Base-by-base conservation (phyloP, 495 filamentous ascomycete species). In the Staphylotrichum longicolle region DNA sequence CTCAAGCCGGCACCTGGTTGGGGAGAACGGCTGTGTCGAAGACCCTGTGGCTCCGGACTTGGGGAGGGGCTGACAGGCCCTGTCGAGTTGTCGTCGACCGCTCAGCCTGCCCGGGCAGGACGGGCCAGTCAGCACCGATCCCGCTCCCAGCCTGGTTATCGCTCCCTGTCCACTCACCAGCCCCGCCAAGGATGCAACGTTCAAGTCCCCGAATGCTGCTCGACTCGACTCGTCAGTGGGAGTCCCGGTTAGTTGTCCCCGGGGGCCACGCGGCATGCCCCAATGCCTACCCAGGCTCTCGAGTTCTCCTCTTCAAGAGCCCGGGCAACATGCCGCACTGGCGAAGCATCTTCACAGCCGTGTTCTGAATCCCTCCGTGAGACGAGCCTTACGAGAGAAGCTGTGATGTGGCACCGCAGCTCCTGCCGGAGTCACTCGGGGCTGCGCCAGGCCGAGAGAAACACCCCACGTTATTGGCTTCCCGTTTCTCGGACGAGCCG, bases 1-100 rank as follows among this genome's bases (percentile, higher is more conserved):
- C 65, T 64, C 67, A 67, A 53, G 46, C 53, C 42, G 50, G 44
- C 51, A 39, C 57, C 51, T 44, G 55, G 61, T 61, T 64, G 58
- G 54, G 47, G 33, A 20, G 3, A 14, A 47, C 37, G 35, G 7
- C 48, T 8, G 15, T 7, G 7, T 1, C 27, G 14, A 20, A 39
- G 48, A 42, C 50, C 50, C 2, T 14, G 14, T 57, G 44, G 56
- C 56, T 48, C 41, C 54, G 48, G 39, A 20, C 20, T 55, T 10
- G 27, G 10, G 54, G 60, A 57, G 54, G 52, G 47, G 52, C 52
- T 41, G 58, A 20, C 12, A 1, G 20, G 9, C 54, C 30, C 39
- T 41, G 35, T 41, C 37, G 40, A 42, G 30, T 27, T 27, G 20
- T n/a, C 41, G 32, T 56, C 44, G 14, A 56, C 14, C 15, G 7